A percentile compares a stretch with the other conserved stretches of the same genome.
These are phyloP conservation scores for Ambrosiella cleistominuta DNA, from an alignment of 2,329 filamentous ascomycete species.

Conservation along the genomic window DNA sequence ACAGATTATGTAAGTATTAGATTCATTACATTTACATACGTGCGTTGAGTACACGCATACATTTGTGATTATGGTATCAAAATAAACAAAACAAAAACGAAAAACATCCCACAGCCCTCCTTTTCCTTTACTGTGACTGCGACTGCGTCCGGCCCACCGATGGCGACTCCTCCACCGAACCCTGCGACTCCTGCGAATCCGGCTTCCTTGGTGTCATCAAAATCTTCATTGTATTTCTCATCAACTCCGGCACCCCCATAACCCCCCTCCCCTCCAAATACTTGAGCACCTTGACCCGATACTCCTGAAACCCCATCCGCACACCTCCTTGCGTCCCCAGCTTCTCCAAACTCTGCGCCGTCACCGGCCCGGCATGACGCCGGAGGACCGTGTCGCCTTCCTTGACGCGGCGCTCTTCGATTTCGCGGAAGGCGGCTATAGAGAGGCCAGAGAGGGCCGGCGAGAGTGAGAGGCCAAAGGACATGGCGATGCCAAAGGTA, in stretches of 20 bases:
- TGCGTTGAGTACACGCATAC: too few relatives aligned
- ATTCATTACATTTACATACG: too few relatives aligned
- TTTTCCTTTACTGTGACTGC: not conserved
- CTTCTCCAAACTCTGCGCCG: conserved; percentile 44
- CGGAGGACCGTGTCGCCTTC: not conserved
- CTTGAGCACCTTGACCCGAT: conserved; percentile 52
- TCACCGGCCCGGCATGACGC: conserved; percentile 53
- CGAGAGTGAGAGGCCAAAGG: conserved; percentile 43
- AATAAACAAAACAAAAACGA: not conserved
- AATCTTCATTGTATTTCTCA: conserved; percentile 69
- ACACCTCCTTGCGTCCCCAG: conserved; percentile 49
- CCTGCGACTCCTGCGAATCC: not conserved
- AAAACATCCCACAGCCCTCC: not conserved
- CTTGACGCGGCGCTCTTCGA: conserved; percentile 38
- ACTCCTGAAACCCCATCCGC: conserved; percentile 53
- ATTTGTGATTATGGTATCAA: not conserved
- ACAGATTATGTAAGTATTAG: not conserved
- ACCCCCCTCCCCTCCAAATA: conserved; percentile 48
- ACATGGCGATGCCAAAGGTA: conserved; percentile 26
- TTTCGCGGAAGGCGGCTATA: conserved; percentile 34
- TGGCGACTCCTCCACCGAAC: not conserved
- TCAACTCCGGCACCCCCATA: conserved; percentile 48
- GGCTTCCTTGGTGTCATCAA: conserved; percentile 34
- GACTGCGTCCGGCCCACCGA: not conserved
- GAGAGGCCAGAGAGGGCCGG: conserved; percentile 39